Evolutionary conservation across 805 yeast species (phyloP).

Genomic region (Ogataea corticis): DNA sequence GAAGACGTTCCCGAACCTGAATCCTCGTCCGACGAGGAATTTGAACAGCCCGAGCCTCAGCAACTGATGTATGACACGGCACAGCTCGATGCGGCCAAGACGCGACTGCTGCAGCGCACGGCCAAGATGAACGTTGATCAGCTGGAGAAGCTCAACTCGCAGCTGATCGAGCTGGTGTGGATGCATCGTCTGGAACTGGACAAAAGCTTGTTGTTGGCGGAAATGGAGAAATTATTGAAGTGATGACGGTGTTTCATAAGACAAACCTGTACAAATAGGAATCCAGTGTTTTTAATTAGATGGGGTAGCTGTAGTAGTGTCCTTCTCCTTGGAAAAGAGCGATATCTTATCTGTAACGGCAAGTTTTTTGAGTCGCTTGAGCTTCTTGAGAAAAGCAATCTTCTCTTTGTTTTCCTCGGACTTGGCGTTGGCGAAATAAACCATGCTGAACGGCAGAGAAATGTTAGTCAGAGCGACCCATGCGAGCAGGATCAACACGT

Average conservation of each 20-base stretch:
- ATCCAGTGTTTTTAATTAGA: too few species aligned
- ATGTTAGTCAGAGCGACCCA: slow-evolving; percentile 58
- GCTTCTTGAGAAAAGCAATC: slow-evolving; percentile 15
- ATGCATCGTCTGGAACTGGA: slow-evolving; percentile 52
- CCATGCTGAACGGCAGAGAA: slow-evolving; percentile 39
- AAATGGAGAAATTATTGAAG: slow-evolving; percentile 29
- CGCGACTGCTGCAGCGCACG: slow-evolving; percentile 40
- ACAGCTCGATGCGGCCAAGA: slow-evolving; percentile 31
- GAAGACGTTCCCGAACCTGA: slow-evolving; percentile 12
- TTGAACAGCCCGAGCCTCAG: slow-evolving; percentile 26
- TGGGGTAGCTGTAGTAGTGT: too few species aligned
- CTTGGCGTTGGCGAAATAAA: slow-evolving; percentile 18
- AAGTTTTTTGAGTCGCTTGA: slow-evolving; percentile 9
- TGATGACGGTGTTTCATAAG: neutral
- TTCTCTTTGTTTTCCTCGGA: slow-evolving; percentile 15
- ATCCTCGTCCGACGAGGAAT: slow-evolving; percentile 20
- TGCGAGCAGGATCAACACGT: slow-evolving; percentile 54
- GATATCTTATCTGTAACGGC: slow-evolving; percentile 1
- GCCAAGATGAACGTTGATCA: slow-evolving; percentile 47
- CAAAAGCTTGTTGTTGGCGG: slow-evolving; percentile 39
- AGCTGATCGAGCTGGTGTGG: slow-evolving; percentile 75
- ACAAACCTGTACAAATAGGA: too few species aligned
- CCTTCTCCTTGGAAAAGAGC: neutral
- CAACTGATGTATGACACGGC: slow-evolving; percentile 35
- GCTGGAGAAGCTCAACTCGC: slow-evolving; percentile 65